phyloP scores from a whole-genome alignment of 2,329 filamentous ascomycete genomes.

The Paraphoma chrysanthemicola region DNA sequence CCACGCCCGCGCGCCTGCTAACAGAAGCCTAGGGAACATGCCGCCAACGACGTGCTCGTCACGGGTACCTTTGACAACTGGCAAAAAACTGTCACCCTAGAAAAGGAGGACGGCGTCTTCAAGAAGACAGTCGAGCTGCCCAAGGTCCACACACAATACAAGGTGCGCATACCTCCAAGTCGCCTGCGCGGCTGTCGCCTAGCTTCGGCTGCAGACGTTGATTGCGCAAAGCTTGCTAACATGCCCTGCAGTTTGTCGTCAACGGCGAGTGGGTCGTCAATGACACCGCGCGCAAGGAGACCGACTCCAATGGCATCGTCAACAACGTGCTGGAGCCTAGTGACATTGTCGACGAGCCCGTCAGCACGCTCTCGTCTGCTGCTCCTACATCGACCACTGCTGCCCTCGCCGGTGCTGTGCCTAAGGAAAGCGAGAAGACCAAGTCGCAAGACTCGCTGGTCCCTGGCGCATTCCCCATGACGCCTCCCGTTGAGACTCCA shows the following conservation, averaged over 20 bases:
- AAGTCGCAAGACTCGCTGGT: slow-evolving; percentile 41
- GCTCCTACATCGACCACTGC: slow-evolving; percentile 76
- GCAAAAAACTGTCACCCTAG: slow-evolving; percentile 83
- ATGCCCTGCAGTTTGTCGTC: slow-evolving; percentile 78
- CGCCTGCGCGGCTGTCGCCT: slow-evolving; percentile 4
- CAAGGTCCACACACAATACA: slow-evolving; percentile 83
- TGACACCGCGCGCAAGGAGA: slow-evolving; percentile 79
- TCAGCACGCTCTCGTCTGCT: slow-evolving; percentile 69
- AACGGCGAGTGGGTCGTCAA: slow-evolving; percentile 91
- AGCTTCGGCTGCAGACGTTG: not conserved
- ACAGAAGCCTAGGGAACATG: slow-evolving; percentile 71
- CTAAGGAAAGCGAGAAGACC: slow-evolving; percentile 58
- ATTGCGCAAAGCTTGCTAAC: slow-evolving; percentile 26
- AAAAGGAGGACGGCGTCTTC: slow-evolving; percentile 74
- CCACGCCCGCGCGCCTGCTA: slow-evolving; percentile 16
- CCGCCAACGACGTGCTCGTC: slow-evolving; percentile 87
- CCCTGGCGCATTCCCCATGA: slow-evolving; percentile 76
- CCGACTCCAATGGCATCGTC: slow-evolving; percentile 81
- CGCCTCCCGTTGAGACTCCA: slow-evolving; percentile 67
- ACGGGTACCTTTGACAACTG: slow-evolving; percentile 96
- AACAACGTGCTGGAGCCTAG: slow-evolving; percentile 90
- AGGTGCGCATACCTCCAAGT: slow-evolving; percentile 66
- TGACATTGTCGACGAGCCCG: slow-evolving; percentile 65
- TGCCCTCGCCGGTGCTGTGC: slow-evolving; percentile 70
- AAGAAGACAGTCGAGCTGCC: slow-evolving; percentile 81